These are phyloP conservation scores for Tephrocybe sp. DNA, from an alignment of 768 basidiomycete genomes.

Conservation along the genomic window DNA sequence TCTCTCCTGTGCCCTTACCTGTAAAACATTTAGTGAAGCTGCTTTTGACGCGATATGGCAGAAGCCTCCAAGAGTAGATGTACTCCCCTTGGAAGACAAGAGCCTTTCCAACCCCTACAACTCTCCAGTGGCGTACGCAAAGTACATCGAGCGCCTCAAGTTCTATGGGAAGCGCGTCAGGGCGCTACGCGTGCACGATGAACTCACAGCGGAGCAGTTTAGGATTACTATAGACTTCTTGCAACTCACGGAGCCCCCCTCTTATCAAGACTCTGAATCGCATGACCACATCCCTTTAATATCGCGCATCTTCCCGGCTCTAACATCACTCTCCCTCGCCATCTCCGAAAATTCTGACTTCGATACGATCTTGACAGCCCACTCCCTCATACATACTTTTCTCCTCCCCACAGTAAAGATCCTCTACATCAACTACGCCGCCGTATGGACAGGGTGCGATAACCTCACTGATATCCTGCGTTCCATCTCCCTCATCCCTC, in stretches of 20 bases:
- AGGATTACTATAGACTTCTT: not conserved
- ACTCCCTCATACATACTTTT: constrained; percentile 5
- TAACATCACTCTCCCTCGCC: not conserved
- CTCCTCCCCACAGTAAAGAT: constrained; percentile 1
- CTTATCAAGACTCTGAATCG: too few species aligned
- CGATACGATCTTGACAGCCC: not conserved
- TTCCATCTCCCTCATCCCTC: not conserved
- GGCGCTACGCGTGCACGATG: constrained; percentile 5
- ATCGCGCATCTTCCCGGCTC: constrained; percentile 3
- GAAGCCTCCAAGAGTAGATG: not conserved
- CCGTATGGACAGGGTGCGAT: not conserved
- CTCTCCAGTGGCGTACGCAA: not conserved
- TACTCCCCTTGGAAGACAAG: constrained; percentile 9
- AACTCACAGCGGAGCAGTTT: constrained; percentile 3
- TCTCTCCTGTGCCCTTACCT: constrained; percentile 10
- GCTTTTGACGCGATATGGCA: constrained; percentile 12
- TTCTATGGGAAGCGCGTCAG: constrained; percentile 10
- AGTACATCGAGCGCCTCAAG: constrained; percentile 7
- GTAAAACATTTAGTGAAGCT: constrained; percentile 6
- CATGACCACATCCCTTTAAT: not conserved
- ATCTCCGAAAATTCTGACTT: not conserved
- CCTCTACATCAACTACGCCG: not conserved
- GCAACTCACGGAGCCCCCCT: not conserved
- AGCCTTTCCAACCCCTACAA: not conserved
- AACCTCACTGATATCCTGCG: not conserved